These are phyloP conservation scores for carrot (Daucus carota) DNA, from an alignment of 129 eudicot species.

Conservation along the genomic window DH1_v3.0 NC_030383.2:48445001-48445500, in stretches of 20 bases:
- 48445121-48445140: neutral
- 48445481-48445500: neutral
- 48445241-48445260: neutral
- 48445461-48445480: neutral
- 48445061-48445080: neutral
- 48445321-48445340: neutral
- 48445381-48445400: neutral
- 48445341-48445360: neutral
- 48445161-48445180: no score
- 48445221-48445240: neutral
- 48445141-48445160: slow-evolving; percentile 35
- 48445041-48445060: neutral
- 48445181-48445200: no score
- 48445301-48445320: neutral
- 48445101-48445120: neutral
- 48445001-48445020: neutral
- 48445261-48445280: neutral
- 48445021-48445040: neutral
- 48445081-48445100: neutral
- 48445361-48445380: neutral
- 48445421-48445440: neutral
- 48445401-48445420: neutral
- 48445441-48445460: neutral
- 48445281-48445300: neutral
- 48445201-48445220: neutral